Base-by-base conservation (phyloP, 805 yeast species). In the Saccharomycopsis olivae region DNA sequence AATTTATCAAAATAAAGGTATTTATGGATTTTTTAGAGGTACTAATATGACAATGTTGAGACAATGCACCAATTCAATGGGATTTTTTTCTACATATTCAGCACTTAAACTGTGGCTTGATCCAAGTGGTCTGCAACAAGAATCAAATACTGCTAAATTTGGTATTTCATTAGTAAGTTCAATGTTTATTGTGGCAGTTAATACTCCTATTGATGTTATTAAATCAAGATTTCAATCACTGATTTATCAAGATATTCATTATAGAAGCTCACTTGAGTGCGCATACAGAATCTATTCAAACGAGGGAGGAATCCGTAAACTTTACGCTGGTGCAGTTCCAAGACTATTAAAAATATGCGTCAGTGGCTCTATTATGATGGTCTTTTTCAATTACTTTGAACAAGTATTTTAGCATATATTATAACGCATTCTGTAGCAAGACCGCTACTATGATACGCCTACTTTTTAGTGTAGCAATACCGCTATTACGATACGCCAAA, bases 181-280 rank as follows among this genome's bases (percentile, higher is more conserved):
- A 0, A 59, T 71, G 3, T 80, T 86, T 0, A 94, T 84, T 21
- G 82, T 85, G 17, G 74, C 72, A 0, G 62, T 72, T 0, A 88
- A 95, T 1, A 97, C 86, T 60, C 96, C 96, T 0, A 63, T 88
- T 21, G 96, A 88, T 60, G 84, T 85, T 2, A 60, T 88, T 35
- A 88, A 88, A 61, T 74, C 96, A 2, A 71, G 94, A 53, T 73
- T 87, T 73, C 96, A 87, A 59, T 73, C 86, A 52, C 30, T 35
- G 6, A 13, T 36, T 18, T 45, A 45, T 21, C 73, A 76, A 51
- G 74, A 78, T 53, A 15, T 34, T 8, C 50, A 71, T 2, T 80
- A 78, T 54, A 68, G 65, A 43, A 85, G 79, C 58, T 65, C 85
- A 4, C 58, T 81, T 51, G 69, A 74, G 15, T 69, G 78, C 53